Evolutionary conservation across 2,329 filamentous ascomycete genomes (phyloP).

Genomic region (Aspergillus glaucus): DNA sequence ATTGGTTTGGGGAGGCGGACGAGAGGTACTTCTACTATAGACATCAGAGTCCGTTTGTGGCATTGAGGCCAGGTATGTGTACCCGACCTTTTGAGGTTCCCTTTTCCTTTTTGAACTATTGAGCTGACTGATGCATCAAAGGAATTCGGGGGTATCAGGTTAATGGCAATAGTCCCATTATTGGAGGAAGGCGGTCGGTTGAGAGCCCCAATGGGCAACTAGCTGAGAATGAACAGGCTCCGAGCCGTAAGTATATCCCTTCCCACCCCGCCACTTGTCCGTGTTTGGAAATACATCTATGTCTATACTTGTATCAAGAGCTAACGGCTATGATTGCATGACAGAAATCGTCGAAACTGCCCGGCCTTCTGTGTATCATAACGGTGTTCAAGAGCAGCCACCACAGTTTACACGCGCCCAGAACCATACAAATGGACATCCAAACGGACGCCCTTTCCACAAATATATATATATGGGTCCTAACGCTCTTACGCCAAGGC

Average conservation of each 20-base stretch:
- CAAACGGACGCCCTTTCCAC: no score
- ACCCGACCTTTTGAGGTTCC: background rate
- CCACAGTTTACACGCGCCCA: no score
- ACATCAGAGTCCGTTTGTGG: conserved; percentile 6
- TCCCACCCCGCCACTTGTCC: no score
- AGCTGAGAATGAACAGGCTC: background rate
- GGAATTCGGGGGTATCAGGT: background rate
- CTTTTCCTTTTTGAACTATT: background rate
- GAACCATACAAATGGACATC: no score
- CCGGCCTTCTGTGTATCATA: no score
- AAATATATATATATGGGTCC: no score
- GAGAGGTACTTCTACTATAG: conserved; percentile 1
- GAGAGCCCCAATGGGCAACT: background rate
- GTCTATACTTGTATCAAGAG: no score
- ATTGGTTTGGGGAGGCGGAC: conserved; percentile 1
- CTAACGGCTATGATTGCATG: no score
- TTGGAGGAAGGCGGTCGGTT: background rate
- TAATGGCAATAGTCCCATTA: background rate
- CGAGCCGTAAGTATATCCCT: background rate
- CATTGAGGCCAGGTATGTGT: background rate
- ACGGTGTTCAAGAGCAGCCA: no score
- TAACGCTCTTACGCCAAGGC: no score
- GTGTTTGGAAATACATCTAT: no score
- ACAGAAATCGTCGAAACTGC: no score
- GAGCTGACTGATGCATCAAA: background rate